Evolutionary conservation across 345 rosid species (phyloP).

Genomic region (Salix koriyanagi): DNA sequence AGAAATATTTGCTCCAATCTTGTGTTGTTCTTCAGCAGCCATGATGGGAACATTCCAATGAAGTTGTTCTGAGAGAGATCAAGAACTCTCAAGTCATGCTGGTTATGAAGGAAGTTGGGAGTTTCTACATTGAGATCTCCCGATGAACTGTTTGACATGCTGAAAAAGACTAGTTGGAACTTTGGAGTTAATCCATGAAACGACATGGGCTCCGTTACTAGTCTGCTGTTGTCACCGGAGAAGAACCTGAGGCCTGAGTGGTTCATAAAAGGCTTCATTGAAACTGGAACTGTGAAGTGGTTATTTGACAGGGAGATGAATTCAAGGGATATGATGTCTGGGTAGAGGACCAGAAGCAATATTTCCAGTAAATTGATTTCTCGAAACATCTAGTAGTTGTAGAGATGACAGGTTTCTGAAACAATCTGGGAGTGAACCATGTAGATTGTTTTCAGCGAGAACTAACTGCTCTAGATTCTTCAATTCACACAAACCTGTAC

Average conservation of each 20-base stretch:
- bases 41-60: slow-evolving; percentile 9
- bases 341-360: not conserved
- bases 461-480: too few species aligned
- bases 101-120: slow-evolving; percentile 5
- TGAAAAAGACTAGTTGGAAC: not conserved
- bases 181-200: not conserved
- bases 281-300: not conserved
- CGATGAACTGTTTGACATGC: not conserved
- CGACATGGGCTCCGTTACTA: not conserved
- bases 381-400: slow-evolving; percentile 6
- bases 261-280: slow-evolving; percentile 5
- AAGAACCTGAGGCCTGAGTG: slow-evolving; percentile 13
- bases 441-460: not conserved
- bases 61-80: not conserved
- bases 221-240: not conserved
- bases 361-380: slow-evolving; percentile 13
- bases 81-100: slow-evolving; percentile 4
- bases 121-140: not conserved
- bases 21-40: slow-evolving; percentile 31
- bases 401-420: slow-evolving; percentile 15
- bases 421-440: not conserved
- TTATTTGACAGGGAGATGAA: slow-evolving; percentile 3
- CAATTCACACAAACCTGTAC: too few species aligned
- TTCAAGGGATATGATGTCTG: not conserved
- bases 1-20: not conserved